phyloP scores from a whole-genome alignment of 2,329 filamentous ascomycete species.

The Diaporthe citrichinensis region DNA sequence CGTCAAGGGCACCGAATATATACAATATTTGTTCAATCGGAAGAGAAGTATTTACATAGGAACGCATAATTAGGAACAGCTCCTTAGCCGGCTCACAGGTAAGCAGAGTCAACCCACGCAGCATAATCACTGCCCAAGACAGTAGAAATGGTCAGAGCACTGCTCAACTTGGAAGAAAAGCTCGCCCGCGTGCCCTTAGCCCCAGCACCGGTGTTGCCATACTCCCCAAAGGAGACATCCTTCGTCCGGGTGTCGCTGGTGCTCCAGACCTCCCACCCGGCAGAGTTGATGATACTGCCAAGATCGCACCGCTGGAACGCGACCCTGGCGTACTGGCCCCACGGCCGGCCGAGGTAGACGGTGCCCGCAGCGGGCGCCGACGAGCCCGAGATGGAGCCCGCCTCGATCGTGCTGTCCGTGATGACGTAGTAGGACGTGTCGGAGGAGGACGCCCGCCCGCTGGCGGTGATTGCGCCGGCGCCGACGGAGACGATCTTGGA shows the following conservation, averaged over 20 bases:
- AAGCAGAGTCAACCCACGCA: slow-evolving; percentile 40
- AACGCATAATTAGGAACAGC: not conserved
- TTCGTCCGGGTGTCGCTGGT: slow-evolving; percentile 56
- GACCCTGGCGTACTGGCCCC: slow-evolving; percentile 64
- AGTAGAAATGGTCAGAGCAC: slow-evolving; percentile 52
- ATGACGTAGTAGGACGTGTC: slow-evolving; percentile 67
- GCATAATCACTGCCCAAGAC: slow-evolving; percentile 37
- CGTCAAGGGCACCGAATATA: not conserved
- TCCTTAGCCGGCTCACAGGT: slow-evolving; percentile 23
- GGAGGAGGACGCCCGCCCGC: slow-evolving; percentile 54
- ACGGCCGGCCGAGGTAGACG: slow-evolving; percentile 68
- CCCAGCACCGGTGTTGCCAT: slow-evolving; percentile 65
- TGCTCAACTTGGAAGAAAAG: slow-evolving; percentile 57
- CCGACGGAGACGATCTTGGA: slow-evolving; percentile 62
- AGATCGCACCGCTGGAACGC: slow-evolving; percentile 63
- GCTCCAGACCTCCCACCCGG: slow-evolving; percentile 67
- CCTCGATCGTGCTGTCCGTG: slow-evolving; percentile 63
- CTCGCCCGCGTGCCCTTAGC: slow-evolving; percentile 62
- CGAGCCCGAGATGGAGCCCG: slow-evolving; percentile 46
- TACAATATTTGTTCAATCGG: not conserved
- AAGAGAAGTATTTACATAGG: not conserved
- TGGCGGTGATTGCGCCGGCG: slow-evolving; percentile 62
- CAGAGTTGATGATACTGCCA: slow-evolving; percentile 63
- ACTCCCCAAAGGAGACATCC: slow-evolving; percentile 69
- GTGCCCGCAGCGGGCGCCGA: slow-evolving; percentile 55